A percentile compares a stretch with the other conserved stretches of the same genome.
Evolutionary conservation across 768 basidiomycete species (phyloP).

Genomic region (Collybia mongolica): DNA sequence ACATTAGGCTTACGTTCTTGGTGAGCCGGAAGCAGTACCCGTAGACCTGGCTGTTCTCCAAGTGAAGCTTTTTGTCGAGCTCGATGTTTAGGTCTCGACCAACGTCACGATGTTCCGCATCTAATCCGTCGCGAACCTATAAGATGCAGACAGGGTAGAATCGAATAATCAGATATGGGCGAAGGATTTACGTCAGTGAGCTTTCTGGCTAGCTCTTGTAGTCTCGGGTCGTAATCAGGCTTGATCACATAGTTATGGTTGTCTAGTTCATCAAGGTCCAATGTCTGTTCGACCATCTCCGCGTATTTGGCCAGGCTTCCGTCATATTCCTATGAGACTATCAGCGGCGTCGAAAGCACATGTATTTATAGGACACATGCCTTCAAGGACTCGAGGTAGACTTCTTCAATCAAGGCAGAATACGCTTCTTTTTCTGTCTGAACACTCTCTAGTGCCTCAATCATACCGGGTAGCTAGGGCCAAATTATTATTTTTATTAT

Average conservation of each 20-base stretch:
- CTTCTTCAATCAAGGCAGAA: constrained; percentile 58
- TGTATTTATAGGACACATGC: constrained; percentile 31
- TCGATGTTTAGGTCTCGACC: constrained; percentile 76
- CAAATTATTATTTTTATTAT: not conserved
- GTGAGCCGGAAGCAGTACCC: constrained; percentile 94
- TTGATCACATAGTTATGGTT: constrained; percentile 90
- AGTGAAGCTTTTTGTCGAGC: constrained; percentile 91
- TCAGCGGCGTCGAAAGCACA: not conserved
- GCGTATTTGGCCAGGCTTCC: constrained; percentile 71
- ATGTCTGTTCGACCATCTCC: constrained; percentile 95
- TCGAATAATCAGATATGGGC: not conserved
- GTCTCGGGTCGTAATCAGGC: constrained; percentile 80
- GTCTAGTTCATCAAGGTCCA: constrained; percentile 86
- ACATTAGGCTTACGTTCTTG: constrained; percentile 59
- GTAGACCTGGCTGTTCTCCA: constrained; percentile 87
- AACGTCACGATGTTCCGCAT: constrained; percentile 73
- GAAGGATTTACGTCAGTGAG: constrained; percentile 50
- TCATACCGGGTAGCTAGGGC: constrained; percentile 72
- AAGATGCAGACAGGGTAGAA: not conserved
- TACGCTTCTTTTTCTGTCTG: constrained; percentile 44
- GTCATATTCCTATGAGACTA: constrained; percentile 54
- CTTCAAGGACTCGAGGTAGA: constrained; percentile 60
- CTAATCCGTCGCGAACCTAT: constrained; percentile 74
- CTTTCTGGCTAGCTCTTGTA: constrained; percentile 66
- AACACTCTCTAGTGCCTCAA: constrained; percentile 56